Percentiles rank a stretch among this genome's conserved stretches.
Evolutionary conservation across 345 rosid genomes (phyloP).

Genomic region (Clausena lansium): DNA sequence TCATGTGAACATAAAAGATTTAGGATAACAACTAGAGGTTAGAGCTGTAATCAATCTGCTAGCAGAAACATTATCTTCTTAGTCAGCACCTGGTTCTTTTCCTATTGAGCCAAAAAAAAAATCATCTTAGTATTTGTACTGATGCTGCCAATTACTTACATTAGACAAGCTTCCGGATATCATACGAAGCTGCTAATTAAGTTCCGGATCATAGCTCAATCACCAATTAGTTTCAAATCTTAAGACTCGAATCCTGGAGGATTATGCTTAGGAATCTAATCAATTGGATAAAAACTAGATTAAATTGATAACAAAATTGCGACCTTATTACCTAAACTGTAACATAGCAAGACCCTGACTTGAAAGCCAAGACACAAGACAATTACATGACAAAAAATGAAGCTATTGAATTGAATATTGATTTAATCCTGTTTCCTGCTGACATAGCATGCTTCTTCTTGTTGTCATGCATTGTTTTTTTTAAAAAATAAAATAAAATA

Average conservation of each 20-base stretch:
- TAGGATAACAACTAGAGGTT: neutral
- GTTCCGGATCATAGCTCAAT: neutral
- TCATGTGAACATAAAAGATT: neutral
- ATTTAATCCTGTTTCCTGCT: neutral
- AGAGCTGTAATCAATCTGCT: neutral
- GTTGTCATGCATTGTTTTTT: neutral
- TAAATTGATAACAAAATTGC: neutral
- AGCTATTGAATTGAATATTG: neutral
- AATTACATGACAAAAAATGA: neutral
- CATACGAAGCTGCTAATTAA: neutral
- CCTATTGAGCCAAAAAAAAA: neutral
- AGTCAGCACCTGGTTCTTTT: no score
- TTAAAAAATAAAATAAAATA: neutral
- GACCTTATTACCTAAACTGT: no score
- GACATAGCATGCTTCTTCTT: neutral
- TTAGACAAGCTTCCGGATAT: neutral
- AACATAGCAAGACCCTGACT: no score
- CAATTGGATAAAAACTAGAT: neutral
- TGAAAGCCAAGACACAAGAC: neutral
- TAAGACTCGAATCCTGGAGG: neutral
- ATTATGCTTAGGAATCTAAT: neutral
- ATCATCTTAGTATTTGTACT: neutral
- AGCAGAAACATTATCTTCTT: neutral
- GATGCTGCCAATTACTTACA: neutral
- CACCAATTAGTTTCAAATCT: neutral